phyloP scores from a whole-genome alignment of 148 eudicot species.

The Talinum fruticosum region DNA sequence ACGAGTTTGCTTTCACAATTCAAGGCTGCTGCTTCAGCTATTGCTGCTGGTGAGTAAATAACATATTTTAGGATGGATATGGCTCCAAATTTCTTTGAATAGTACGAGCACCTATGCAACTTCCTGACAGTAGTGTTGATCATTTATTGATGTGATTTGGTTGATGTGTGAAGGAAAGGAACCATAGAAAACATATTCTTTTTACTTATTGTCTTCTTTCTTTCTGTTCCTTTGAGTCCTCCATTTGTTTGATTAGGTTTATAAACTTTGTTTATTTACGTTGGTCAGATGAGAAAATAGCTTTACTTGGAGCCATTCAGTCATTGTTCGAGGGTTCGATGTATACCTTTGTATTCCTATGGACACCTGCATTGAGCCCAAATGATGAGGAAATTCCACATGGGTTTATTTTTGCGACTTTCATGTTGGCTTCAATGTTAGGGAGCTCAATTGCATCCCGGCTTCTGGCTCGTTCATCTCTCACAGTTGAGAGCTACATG shows the following conservation, averaged over 20 bases:
- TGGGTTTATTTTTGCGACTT: conserved; percentile 93
- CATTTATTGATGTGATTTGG: not conserved
- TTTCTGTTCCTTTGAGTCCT: not conserved
- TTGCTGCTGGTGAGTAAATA: conserved; percentile 74
- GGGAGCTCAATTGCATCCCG: conserved; percentile 96
- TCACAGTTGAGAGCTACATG: conserved; percentile 92
- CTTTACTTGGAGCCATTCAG: conserved; percentile 92
- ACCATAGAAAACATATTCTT: not conserved
- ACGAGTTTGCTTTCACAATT: conserved; percentile 90
- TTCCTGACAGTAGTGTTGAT: not conserved
- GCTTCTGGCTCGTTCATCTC: conserved; percentile 56
- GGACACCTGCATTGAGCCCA: conserved; percentile 99
- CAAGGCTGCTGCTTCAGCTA: conserved; percentile 86
- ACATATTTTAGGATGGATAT: not conserved
- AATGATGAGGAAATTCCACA: conserved; percentile 96
- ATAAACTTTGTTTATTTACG: not conserved
- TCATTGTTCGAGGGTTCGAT: conserved; percentile 98
- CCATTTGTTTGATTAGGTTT: not conserved
- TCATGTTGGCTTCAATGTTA: conserved; percentile 96
- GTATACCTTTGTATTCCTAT: conserved; percentile 96
- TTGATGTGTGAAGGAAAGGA: not conserved
- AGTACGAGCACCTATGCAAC: not conserved
- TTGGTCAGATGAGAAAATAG: conserved; percentile 86
- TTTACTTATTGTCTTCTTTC: not conserved
- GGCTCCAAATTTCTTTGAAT: not conserved